phyloP scores from a whole-genome alignment of 768 basidiomycete species.

The Sistotremastrum niveocremeum region DNA sequence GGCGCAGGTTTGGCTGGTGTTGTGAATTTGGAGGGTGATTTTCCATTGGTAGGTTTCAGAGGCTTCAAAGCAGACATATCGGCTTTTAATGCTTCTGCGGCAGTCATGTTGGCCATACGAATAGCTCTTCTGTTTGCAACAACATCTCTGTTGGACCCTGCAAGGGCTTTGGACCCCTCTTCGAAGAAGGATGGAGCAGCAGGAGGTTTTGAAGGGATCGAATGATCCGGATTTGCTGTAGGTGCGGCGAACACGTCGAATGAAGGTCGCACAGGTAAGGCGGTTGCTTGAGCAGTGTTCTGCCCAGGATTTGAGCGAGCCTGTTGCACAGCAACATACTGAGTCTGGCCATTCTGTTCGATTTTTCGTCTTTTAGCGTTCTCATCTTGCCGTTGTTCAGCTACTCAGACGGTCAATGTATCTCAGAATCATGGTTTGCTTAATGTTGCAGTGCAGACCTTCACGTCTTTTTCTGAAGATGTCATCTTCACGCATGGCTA shows the following conservation, averaged over 20 bases:
- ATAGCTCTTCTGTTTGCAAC: conserved; percentile 84
- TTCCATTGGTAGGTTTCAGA: conserved; percentile 22
- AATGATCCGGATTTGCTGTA: conserved; percentile 23
- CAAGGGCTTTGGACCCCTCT: conserved; percentile 57
- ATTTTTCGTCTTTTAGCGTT: conserved; percentile 79
- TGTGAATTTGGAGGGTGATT: conserved; percentile 19
- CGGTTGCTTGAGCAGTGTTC: conserved; percentile 25
- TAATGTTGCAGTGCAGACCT: conserved; percentile 40
- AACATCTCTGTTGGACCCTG: conserved; percentile 80
- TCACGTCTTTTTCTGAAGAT: conserved; percentile 89
- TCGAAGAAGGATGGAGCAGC: conserved; percentile 52
- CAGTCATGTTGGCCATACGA: conserved; percentile 92
- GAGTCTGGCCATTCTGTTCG: conserved; percentile 29
- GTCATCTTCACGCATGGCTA: conserved; percentile 89
- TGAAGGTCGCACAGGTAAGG: conserved; percentile 29
- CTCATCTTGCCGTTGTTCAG: conserved; percentile 87
- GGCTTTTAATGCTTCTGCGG: conserved; percentile 86
- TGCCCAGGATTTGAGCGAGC: conserved; percentile 3
- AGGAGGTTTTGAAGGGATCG: conserved; percentile 18
- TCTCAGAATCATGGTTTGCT: conserved; percentile 1
- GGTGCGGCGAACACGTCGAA: conserved; percentile 35
- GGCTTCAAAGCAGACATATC: conserved; percentile 53
- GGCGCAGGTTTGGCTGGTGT: conserved; percentile 25
- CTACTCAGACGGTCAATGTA: conserved; percentile 27
- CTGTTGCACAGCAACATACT: conserved; percentile 8